Conservation (phyloP, 129 eudicot species). For the Smallanthus sonchifolius region DNA sequence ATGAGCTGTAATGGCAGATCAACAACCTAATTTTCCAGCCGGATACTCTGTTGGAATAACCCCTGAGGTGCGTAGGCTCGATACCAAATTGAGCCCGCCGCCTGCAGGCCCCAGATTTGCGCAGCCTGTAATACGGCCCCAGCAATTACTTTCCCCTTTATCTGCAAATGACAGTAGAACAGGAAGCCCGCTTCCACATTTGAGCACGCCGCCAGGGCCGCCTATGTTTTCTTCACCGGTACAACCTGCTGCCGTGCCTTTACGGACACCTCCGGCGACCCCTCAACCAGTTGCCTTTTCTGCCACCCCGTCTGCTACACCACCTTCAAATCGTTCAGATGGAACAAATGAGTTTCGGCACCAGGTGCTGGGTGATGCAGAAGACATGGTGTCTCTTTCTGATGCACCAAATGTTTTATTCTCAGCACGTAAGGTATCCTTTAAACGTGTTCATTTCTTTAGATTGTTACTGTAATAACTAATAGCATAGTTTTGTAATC, state of each 20-base stretch:
- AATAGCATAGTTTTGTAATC: not conserved
- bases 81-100: constrained; percentile 36
- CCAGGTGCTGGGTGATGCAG: constrained; percentile 39
- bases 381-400: constrained; percentile 32
- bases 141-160: constrained; percentile 48
- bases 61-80: constrained; percentile 34
- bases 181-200: constrained; percentile 49
- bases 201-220: constrained; percentile 97
- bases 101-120: constrained; percentile 42
- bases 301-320: constrained; percentile 54
- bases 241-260: constrained; percentile 85
- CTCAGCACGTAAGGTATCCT: constrained; percentile 79
- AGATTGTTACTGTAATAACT: not conserved
- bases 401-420: constrained; percentile 70
- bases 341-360: constrained; percentile 56
- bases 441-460: not conserved
- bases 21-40: constrained; percentile 32
- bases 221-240: constrained; percentile 88
- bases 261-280: constrained; percentile 84
- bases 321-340: constrained; percentile 54
- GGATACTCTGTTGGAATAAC: constrained; percentile 46
- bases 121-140: constrained; percentile 40
- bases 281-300: constrained; percentile 82
- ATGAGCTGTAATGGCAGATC: constrained; percentile 49
- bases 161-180: constrained; percentile 57